Percentiles rank a stretch among this genome's conserved stretches.
Evolutionary conservation across 352 stramenopile genomes (phyloP).

Genomic region (Nothophytophthora sp.): DNA sequence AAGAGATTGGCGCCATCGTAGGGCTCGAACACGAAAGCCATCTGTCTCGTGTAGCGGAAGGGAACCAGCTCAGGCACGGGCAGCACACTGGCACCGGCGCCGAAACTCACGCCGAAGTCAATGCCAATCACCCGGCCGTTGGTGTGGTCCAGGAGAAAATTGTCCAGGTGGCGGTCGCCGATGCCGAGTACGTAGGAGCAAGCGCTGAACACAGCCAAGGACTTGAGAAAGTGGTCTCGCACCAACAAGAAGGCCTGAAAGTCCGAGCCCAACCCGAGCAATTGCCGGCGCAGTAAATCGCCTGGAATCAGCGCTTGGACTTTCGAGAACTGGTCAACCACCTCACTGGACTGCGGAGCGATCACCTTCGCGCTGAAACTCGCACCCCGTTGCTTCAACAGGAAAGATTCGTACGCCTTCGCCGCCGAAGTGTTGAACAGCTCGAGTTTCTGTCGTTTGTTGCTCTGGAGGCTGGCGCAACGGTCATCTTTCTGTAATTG

Average conservation of each 20-base stretch:
- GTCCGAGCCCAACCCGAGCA: slow-evolving; percentile 67
- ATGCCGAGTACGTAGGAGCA: slow-evolving; percentile 91
- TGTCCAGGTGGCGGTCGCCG: slow-evolving; percentile 91
- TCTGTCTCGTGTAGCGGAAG: slow-evolving; percentile 87
- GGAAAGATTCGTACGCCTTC: slow-evolving; percentile 74
- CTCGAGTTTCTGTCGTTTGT: slow-evolving; percentile 70
- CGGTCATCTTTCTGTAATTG: slow-evolving; percentile 67
- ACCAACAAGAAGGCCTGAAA: slow-evolving; percentile 86
- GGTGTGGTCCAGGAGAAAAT: slow-evolving; percentile 85
- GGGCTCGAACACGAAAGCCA: slow-evolving; percentile 69
- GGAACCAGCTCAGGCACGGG: slow-evolving; percentile 90
- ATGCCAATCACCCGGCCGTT: slow-evolving; percentile 88
- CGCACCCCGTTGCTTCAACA: slow-evolving; percentile 67
- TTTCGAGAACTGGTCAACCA: slow-evolving; percentile 49
- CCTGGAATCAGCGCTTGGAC: slow-evolving; percentile 71
- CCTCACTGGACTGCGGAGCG: slow-evolving; percentile 46
- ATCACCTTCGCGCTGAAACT: slow-evolving; percentile 76
- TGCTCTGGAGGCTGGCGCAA: slow-evolving; percentile 58
- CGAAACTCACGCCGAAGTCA: slow-evolving; percentile 93
- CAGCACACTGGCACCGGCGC: slow-evolving; percentile 76
- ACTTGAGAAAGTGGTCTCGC: slow-evolving; percentile 83
- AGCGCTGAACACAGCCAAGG: slow-evolving; percentile 83
- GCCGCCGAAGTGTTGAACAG: slow-evolving; percentile 77
- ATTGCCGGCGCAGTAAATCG: slow-evolving; percentile 75
- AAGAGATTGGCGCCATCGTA: slow-evolving; percentile 71